These are phyloP conservation scores for Pleurotus tuoliensis DNA, from an alignment of 768 basidiomycete genomes.

Conservation along the genomic window DNA sequence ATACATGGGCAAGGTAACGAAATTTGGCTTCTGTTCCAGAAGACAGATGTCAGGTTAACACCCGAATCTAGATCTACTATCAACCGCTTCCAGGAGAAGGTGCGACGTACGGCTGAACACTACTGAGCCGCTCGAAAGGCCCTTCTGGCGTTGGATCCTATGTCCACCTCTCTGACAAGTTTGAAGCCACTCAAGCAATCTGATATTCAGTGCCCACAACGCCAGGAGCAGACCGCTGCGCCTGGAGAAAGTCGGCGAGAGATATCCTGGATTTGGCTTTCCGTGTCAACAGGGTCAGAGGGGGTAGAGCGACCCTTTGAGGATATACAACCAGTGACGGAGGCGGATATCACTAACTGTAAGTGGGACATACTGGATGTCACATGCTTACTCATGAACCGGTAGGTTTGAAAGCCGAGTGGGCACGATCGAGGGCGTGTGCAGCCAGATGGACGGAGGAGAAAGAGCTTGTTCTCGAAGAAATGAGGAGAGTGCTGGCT, in stretches of 20 bases:
- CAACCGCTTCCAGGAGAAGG: neutral
- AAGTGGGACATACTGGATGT: no score
- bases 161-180: neutral
- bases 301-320: no score
- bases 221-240: neutral
- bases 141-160: neutral
- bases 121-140: slow-evolving; percentile 2
- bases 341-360: no score
- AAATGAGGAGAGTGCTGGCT: no score
- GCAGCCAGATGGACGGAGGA: no score
- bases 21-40: no score
- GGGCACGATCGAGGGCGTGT: no score
- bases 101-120: neutral
- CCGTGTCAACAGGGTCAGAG: no score
- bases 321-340: no score
- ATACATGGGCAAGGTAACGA: neutral
- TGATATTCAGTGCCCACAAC: neutral
- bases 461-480: no score
- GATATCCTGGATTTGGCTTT: slow-evolving; percentile 8
- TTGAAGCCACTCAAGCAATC: neutral
- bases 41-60: neutral
- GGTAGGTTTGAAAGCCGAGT: no score
- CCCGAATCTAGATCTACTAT: neutral
- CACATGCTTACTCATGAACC: no score
- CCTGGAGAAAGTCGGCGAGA: neutral